These are phyloP conservation scores for Claviceps quebecensis DNA, from an alignment of 2,329 filamentous ascomycete species.

Conservation along the genomic window DNA sequence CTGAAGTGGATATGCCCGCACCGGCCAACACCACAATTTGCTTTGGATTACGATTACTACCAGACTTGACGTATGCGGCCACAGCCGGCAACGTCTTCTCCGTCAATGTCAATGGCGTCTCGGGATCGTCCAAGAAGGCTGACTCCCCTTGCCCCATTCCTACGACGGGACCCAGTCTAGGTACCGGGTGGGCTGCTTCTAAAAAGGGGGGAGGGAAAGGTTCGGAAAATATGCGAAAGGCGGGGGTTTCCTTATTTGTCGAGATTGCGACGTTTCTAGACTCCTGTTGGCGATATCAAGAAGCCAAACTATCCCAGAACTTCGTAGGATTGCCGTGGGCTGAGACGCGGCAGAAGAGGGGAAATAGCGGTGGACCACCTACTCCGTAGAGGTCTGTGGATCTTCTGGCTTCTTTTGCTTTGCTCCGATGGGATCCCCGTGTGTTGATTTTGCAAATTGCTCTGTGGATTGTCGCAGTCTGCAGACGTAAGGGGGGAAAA, in stretches of 20 bases:
- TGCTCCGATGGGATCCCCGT: no score
- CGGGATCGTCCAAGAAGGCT: conserved; percentile 45
- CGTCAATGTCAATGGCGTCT: conserved; percentile 49
- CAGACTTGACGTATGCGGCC: conserved; percentile 53
- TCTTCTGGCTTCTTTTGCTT: no score
- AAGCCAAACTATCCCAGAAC: no score
- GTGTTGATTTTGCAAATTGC: no score
- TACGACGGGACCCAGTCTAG: conserved; percentile 22
- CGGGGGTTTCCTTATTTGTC: conserved; percentile 14
- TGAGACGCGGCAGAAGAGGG: no score
- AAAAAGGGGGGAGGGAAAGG: conserved; percentile 13
- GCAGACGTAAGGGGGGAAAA: no score
- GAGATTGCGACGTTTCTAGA: conserved; percentile 14
- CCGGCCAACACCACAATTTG: conserved; percentile 81
- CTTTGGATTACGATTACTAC: conserved; percentile 39
- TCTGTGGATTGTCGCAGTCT: no score
- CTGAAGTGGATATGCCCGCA: conserved; percentile 71
- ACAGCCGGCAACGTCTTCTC: conserved; percentile 58
- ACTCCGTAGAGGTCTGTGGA: no score
- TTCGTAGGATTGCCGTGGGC: no score
- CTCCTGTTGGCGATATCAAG: neutral
- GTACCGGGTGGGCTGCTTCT: no score
- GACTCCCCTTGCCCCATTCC: conserved; percentile 81
- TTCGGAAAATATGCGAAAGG: conserved; percentile 6
- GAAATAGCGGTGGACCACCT: no score